Percentiles rank a stretch among this genome's conserved stretches.
Evolutionary conservation across 176 grass and related monocot genomes (phyloP).

Genomic region (Zoysia japonica): DNA sequence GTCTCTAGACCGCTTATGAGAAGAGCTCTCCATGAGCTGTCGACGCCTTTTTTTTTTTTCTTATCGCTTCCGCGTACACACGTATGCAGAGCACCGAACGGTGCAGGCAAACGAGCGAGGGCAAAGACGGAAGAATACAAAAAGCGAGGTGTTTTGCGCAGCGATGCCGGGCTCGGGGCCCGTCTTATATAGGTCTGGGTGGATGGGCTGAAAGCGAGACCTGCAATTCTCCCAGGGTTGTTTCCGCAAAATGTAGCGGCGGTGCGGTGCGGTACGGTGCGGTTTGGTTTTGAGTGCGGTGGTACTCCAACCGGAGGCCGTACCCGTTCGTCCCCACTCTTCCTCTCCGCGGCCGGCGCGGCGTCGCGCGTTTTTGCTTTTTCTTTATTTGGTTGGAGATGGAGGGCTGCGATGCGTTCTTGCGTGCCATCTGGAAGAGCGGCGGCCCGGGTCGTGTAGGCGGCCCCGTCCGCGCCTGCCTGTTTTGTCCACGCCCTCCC

Average conservation of each 20-base stretch:
- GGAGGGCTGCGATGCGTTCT: background rate
- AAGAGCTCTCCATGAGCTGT: constrained; percentile 31
- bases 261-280: background rate
- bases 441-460: background rate
- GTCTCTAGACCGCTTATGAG: constrained; percentile 49
- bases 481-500: constrained; percentile 17
- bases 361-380: background rate
- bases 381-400: constrained; percentile 22
- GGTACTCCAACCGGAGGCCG: background rate
- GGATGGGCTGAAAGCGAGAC: background rate
- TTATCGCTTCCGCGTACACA: too few species aligned
- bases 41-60: too few species aligned
- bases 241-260: constrained; percentile 1
- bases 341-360: background rate
- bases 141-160: constrained; percentile 39
- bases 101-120: background rate
- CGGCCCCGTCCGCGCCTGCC: constrained; percentile 5
- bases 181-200: constrained; percentile 42
- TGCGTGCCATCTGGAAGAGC: constrained; percentile 30
- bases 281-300: constrained; percentile 28
- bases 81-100: background rate
- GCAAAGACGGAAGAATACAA: constrained; percentile 20
- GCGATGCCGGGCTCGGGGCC: constrained; percentile 36
- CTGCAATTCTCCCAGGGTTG: background rate
- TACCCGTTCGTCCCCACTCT: background rate